Base-by-base conservation (phyloP, 257 asterid species). In the Capsicum rhomboideum region DNA sequence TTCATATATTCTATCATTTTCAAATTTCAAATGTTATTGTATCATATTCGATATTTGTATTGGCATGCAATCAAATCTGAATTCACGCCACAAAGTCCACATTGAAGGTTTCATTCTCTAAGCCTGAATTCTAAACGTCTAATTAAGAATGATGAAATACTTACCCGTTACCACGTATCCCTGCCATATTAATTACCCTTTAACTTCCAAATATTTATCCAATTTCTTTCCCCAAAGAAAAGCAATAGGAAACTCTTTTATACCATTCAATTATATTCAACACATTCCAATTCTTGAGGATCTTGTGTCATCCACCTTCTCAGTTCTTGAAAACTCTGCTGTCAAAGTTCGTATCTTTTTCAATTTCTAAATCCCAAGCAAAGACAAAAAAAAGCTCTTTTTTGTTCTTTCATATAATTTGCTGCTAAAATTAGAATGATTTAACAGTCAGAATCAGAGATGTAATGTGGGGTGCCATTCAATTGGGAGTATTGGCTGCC, bases 401-500 rank as follows among this genome's bases (percentile, higher is more conserved):
- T 17, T 16, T 67, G 4, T 34, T 9, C 23, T 67, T 67, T 67
- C 26, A 31, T 31, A 56, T 20, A n/a, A 20, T 56, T 56, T 56
- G 28, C 64, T 56, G 64, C 28, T 8, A 56, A 8, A 20, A 8
- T 56, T 9, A 3, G 42, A 26, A 21, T 23, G 79, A 12, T 44
- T 44, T 44, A 72, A 46, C 9, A 46, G 58, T 74, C 13, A 46
- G n/a, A 23, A 74, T 46, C 11, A 74, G 80, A 74, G 80, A 44
- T 9, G 77, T 82, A 37, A 93, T 94, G 99, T 85, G 91, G 28
- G 98, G 98, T 85, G 95, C 94, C 88, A 94, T 95, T 92, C 97
- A 93, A 80, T 88, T 95, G 37, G 98, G 97, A 58, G 82, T 93
- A 68, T 88, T 95, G 88, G 98, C 98, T 80, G 99, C 98, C 88